Percentiles rank a stretch among this genome's conserved stretches.
These are phyloP conservation scores for Suhomyces sp. DNA, from an alignment of 805 yeast species.

Conservation along the genomic window DNA sequence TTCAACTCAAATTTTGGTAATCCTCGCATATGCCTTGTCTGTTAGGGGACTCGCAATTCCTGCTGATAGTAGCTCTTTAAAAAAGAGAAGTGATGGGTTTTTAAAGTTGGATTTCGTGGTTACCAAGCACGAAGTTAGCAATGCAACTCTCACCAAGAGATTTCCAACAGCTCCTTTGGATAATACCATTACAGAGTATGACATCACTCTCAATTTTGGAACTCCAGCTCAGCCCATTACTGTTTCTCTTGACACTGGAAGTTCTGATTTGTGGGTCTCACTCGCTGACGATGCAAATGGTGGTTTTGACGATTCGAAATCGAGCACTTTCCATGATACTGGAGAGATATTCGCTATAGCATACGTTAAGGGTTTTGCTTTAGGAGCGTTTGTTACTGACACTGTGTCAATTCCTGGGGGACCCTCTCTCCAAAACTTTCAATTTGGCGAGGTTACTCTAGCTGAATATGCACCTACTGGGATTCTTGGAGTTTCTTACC, in stretches of 20 bases:
- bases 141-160: background rate
- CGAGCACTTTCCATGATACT: conserved; percentile 5
- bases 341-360: background rate
- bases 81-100: background rate
- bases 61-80: background rate
- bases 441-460: conserved; percentile 7
- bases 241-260: conserved; percentile 13
- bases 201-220: conserved; percentile 7
- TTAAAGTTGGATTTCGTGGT: conserved; percentile 1
- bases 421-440: conserved; percentile 6
- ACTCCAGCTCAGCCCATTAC: conserved; percentile 6
- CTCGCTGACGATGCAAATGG: background rate
- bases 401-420: conserved; percentile 4
- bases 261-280: conserved; percentile 10
- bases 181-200: conserved; percentile 1
- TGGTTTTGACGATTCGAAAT: conserved; percentile 7
- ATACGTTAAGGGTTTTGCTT: background rate
- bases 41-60: background rate
- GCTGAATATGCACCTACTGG: conserved; percentile 4
- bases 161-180: background rate
- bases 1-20: background rate
- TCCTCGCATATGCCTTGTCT: background rate
- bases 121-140: background rate
- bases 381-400: conserved; percentile 7
- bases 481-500: conserved; percentile 8